Conservation (phyloP, 441 rosid genomes). For the Adansonia gregorii region DNA sequence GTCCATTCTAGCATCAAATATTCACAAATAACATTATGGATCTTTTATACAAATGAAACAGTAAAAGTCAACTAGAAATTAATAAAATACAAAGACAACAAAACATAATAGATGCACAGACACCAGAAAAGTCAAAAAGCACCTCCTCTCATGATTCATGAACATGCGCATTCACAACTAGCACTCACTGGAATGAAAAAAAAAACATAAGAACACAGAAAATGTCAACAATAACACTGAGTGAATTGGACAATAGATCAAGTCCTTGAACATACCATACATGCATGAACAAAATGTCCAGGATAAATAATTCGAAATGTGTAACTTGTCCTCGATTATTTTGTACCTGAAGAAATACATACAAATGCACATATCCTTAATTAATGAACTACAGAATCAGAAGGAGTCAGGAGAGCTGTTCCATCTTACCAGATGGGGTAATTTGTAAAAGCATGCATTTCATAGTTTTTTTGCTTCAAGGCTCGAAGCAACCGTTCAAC, state of each 20-base stretch:
- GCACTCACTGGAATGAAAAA: not conserved
- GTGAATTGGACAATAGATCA: conserved; percentile 15
- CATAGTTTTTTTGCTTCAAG: conserved; percentile 57
- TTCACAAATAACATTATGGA: too few relatives aligned
- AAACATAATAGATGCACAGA: not conserved
- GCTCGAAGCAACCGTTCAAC: conserved; percentile 66
- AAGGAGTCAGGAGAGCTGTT: not conserved
- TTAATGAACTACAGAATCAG: conserved; percentile 22
- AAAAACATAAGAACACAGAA: not conserved
- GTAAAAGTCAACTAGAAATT: not conserved
- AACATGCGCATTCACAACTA: not conserved
- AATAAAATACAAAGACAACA: not conserved
- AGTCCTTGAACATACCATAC: conserved; percentile 48
- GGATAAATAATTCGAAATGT: conserved; percentile 70
- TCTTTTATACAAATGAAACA: not conserved
- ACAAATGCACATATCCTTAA: not conserved
- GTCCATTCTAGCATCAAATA: too few relatives aligned
- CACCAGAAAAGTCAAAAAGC: not conserved
- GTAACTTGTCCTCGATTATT: conserved; percentile 76
- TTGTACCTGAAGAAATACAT: conserved; percentile 54
- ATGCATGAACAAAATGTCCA: conserved; percentile 93
- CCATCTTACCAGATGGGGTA: conserved; percentile 74
- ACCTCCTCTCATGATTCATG: not conserved
- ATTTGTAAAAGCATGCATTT: conserved; percentile 94
- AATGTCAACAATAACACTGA: not conserved